Conservation (phyloP, 2,329 filamentous ascomycete species). For the Atkinsonella texensis region DNA sequence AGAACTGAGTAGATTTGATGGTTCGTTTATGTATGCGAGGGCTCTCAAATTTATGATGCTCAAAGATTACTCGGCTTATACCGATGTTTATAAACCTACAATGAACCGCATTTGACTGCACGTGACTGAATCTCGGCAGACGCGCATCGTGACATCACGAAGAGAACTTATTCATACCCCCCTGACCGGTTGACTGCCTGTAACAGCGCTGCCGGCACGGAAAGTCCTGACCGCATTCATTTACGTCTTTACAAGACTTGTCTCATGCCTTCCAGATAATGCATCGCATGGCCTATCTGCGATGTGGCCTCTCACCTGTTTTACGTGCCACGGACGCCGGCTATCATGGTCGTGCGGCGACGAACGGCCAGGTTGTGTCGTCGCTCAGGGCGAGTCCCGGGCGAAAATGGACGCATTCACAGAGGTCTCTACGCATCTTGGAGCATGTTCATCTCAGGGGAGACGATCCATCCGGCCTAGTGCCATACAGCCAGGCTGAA, state of each 20-base stretch:
- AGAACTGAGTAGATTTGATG: too few species aligned
- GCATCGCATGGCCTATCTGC: not conserved
- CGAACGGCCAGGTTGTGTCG: not conserved
- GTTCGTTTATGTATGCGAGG: too few species aligned
- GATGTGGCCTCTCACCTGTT: not conserved
- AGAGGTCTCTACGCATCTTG: constrained; percentile 11
- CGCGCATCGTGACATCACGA: too few species aligned
- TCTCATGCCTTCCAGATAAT: constrained; percentile 2
- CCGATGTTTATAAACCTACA: too few species aligned
- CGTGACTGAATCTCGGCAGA: too few species aligned
- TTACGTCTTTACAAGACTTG: not conserved
- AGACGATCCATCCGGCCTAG: constrained; percentile 12
- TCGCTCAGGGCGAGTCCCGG: not conserved
- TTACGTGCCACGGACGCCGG: not conserved
- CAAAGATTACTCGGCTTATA: too few species aligned
- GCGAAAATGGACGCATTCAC: not conserved
- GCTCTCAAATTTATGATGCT: too few species aligned
- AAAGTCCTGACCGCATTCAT: too few species aligned
- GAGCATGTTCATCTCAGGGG: constrained; percentile 19
- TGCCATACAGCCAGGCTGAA: constrained; percentile 21
- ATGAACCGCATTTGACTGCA: too few species aligned
- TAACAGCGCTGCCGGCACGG: too few species aligned
- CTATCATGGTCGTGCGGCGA: not conserved
- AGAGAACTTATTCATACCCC: too few species aligned
- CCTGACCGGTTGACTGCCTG: too few species aligned